These are phyloP conservation scores for Xerocomus nothofagi DNA, from an alignment of 1,284 basidiomycete species.

Conservation along the genomic window DNA sequence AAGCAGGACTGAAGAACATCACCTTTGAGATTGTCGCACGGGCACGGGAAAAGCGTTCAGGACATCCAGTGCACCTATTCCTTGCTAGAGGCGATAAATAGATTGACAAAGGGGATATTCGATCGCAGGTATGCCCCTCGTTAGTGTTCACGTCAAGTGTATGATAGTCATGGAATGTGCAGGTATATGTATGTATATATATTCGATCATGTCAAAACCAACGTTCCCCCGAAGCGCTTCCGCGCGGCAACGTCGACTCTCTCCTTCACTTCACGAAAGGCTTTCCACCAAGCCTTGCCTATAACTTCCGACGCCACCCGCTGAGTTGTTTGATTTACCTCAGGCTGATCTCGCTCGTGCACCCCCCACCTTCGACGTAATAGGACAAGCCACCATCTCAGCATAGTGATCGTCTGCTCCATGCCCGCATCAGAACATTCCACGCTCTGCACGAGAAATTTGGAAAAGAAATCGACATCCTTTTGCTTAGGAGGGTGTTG, in stretches of 20 bases:
- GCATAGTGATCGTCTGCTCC: slow-evolving; percentile 64
- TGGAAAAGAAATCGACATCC: slow-evolving; percentile 72
- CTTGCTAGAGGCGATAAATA: slow-evolving; percentile 47
- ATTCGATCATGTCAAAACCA: slow-evolving; percentile 39
- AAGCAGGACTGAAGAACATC: slow-evolving; percentile 46
- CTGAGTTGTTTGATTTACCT: slow-evolving; percentile 33
- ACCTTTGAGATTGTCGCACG: slow-evolving; percentile 37
- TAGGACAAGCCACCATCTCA: slow-evolving; percentile 79
- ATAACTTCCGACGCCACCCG: slow-evolving; percentile 40
- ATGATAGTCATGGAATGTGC: slow-evolving; percentile 1
- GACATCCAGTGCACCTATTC: slow-evolving; percentile 44
- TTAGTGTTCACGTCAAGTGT: background rate
- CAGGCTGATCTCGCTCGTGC: slow-evolving; percentile 47
- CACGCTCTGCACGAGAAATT: slow-evolving; percentile 66
- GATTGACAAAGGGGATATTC: background rate
- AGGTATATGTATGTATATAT: background rate
- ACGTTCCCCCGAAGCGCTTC: slow-evolving; percentile 65
- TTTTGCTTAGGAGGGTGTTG: slow-evolving; percentile 59
- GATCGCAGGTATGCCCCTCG: background rate
- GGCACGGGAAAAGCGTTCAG: slow-evolving; percentile 37
- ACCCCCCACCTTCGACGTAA: slow-evolving; percentile 56
- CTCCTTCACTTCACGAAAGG: slow-evolving; percentile 63
- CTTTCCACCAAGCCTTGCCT: slow-evolving; percentile 74
- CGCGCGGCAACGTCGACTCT: slow-evolving; percentile 60
- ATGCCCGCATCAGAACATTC: slow-evolving; percentile 64